Base-by-base conservation (phyloP, 2,329 filamentous ascomycete species). In the Cladosporium sp. region DNA sequence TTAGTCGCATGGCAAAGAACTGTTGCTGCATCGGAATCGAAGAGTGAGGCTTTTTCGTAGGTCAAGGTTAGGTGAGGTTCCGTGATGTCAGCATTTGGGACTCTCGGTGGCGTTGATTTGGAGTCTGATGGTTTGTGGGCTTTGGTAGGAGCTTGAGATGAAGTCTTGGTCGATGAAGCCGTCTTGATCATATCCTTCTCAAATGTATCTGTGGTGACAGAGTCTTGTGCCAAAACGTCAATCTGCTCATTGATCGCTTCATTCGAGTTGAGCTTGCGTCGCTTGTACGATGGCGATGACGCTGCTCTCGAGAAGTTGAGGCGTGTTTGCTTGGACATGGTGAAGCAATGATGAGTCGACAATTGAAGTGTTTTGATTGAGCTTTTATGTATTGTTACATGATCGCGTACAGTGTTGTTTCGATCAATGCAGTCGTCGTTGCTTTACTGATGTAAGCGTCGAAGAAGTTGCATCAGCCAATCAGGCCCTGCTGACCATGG, bases 1-100 rank as follows among this genome's bases (percentile, higher is more conserved):
- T 86, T 87, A 72, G 83, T 86, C 12, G 84, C 82, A 68, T 87
- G 84, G 59, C 85, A 77, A 15, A 86, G 70, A 15, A 82, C 74
- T 20, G 77, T 73, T 55, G 75, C 70, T 36, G 76, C 67, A 0
- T 82, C 82, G 0, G 80, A 80, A 38, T 74, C 67, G 66, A 86
- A 84, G 39, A 87, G 75, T 65, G 83, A 73, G 54, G 81, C 81
- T 47, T 57, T 61, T 25, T 61, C 38, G 39, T 69, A 59, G 45
- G 43, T 61, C 15, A 70, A 4, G n/a, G 19, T 43, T 7, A 51
- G 20, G 22, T 40, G 55, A 30, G 22, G 43, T 11, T 6, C 30
- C 14, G 22, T 45, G 47, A 1, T 28, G 43, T 37, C 17, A 22
- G 12, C n/a, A 30, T 7, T 43, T 3, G 30, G 9, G 51, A 28